A percentile compares a stretch with the other conserved stretches of the same genome.
Evolutionary conservation across 148 eudicot species (phyloP).

Genomic region (Heliosperma pusillum): DNA sequence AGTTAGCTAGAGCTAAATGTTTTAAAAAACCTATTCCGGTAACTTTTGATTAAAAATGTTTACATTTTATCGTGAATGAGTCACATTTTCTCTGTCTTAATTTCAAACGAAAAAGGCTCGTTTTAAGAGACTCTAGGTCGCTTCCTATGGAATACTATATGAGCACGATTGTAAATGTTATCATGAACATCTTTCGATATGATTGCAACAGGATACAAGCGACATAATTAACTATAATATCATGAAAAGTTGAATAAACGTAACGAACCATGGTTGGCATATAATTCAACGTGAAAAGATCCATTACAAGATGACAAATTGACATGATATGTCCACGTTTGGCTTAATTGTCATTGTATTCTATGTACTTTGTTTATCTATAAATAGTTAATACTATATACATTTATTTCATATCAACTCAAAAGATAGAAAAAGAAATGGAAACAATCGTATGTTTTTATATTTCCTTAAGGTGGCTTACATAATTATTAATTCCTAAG

Average conservation of each 20-base stretch:
- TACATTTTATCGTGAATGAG: too few species aligned
- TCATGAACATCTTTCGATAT: neutral
- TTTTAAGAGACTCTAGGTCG: too few species aligned
- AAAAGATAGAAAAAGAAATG: neutral
- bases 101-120: too few species aligned
- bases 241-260: neutral
- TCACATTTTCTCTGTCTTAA: too few species aligned
- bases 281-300: neutral
- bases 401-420: neutral
- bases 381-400: neutral
- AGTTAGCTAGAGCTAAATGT: too few species aligned
- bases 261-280: neutral
- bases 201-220: neutral
- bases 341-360: neutral
- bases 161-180: too few species aligned
- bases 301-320: neutral
- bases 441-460: slow-evolving; percentile 2
- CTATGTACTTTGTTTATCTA: neutral
- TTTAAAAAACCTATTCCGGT: too few species aligned
- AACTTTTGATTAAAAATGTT: too few species aligned
- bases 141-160: too few species aligned
- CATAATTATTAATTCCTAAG: slow-evolving; percentile 5
- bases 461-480: neutral
- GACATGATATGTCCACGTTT: neutral
- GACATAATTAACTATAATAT: neutral